A percentile compares a stretch with the other conserved stretches of the same genome.
These are phyloP conservation scores for Phytophthora aleatoria DNA, from an alignment of 352 stramenopile genomes.

Conservation along the genomic window DNA sequence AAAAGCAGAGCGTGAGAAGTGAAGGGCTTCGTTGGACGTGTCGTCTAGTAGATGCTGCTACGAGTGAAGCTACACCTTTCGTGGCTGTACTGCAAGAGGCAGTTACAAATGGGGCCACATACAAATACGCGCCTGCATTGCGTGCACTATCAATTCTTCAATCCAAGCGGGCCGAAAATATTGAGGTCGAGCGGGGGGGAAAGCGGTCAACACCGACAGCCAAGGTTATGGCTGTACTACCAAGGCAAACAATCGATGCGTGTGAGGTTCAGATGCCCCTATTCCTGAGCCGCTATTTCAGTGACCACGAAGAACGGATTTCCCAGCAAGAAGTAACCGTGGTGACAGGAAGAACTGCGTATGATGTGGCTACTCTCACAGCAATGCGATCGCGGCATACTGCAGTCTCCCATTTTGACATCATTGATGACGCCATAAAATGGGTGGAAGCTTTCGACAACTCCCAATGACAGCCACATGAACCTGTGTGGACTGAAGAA, in stretches of 20 bases:
- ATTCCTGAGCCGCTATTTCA: slow-evolving; percentile 15
- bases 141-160: slow-evolving; percentile 2
- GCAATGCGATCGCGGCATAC: slow-evolving; percentile 11
- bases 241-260: background rate
- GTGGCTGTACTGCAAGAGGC: slow-evolving; percentile 1
- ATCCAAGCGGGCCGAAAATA: slow-evolving; percentile 1
- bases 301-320: slow-evolving; percentile 5
- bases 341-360: background rate
- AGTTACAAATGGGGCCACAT: background rate
- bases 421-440: slow-evolving; percentile 1
- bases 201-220: background rate
- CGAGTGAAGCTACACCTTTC: background rate
- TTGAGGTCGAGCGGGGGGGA: background rate
- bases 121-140: background rate
- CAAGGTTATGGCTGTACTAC: background rate
- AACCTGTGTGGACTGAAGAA: background rate
- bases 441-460: slow-evolving; percentile 2
- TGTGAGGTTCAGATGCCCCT: slow-evolving; percentile 2
- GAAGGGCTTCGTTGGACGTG: background rate
- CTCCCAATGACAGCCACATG: background rate
- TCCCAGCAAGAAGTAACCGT: background rate
- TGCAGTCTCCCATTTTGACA: slow-evolving; percentile 1
- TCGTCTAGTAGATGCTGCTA: background rate
- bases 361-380: slow-evolving; percentile 5
- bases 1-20: background rate